phyloP scores from a whole-genome alignment of 2,329 filamentous ascomycete species.

The Aspergillus uvarum region DNA sequence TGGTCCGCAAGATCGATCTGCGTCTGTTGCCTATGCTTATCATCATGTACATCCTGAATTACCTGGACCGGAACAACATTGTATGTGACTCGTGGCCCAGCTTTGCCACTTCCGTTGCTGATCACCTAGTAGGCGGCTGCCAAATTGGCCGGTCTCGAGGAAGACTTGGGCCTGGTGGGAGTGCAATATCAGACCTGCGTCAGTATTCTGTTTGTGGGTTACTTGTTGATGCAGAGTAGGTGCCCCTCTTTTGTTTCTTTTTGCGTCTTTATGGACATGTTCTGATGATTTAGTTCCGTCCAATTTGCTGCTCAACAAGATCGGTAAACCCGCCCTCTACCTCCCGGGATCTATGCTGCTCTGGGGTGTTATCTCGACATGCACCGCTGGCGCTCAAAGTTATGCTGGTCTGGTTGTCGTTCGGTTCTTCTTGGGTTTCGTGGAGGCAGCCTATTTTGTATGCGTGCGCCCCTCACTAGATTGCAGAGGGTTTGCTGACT shows the following conservation, averaged over 20 bases:
- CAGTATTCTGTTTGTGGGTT: constrained; percentile 56
- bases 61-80: constrained; percentile 63
- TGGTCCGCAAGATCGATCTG: constrained; percentile 70
- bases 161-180: constrained; percentile 46
- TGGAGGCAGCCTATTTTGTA: constrained; percentile 43
- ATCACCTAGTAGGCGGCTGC: constrained; percentile 23
- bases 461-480: constrained; percentile 27
- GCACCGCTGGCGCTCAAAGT: constrained; percentile 41
- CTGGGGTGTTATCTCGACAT: constrained; percentile 62
- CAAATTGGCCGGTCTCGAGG: constrained; percentile 50
- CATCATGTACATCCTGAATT: constrained; percentile 76
- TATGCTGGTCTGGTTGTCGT: constrained; percentile 50
- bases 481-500: constrained; percentile 43
- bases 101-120: background rate
- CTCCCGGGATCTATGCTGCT: constrained; percentile 56
- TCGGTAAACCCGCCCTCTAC: constrained; percentile 52
- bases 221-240: constrained; percentile 61
- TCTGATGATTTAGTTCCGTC: constrained; percentile 41
- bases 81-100: constrained; percentile 31
- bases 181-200: constrained; percentile 47
- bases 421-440: constrained; percentile 48
- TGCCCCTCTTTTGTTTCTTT: background rate
- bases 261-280: too few species aligned
- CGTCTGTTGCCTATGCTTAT: constrained; percentile 69
- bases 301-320: constrained; percentile 53